These are phyloP conservation scores for Endoconidiophora laricicola DNA, from an alignment of 2,329 filamentous ascomycete genomes.

Conservation along the genomic window DNA sequence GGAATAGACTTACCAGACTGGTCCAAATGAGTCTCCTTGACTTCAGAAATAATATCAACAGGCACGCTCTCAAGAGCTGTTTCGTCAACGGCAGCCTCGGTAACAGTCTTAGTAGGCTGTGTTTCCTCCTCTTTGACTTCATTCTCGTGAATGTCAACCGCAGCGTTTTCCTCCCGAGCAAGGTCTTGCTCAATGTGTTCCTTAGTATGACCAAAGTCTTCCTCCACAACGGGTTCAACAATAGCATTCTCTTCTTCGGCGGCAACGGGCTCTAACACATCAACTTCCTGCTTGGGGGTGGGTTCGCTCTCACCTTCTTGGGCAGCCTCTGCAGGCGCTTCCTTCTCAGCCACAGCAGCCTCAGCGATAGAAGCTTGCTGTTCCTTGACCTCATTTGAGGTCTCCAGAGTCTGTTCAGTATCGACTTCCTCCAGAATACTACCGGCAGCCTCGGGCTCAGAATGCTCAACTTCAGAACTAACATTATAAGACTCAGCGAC, in stretches of 20 bases:
- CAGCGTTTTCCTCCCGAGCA: slow-evolving; percentile 1
- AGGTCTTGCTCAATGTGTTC: not conserved
- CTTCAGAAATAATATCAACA: not conserved
- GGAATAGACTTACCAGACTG: not conserved
- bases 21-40: not conserved
- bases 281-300: not conserved
- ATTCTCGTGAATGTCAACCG: not conserved
- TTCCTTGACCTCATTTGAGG: not conserved
- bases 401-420: slow-evolving; percentile 3
- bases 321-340: not conserved
- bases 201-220: not conserved
- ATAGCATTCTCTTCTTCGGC: slow-evolving; percentile 3
- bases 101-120: not conserved
- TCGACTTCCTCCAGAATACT: not conserved
- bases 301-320: slow-evolving; percentile 4
- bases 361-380: not conserved
- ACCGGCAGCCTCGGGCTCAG: not conserved
- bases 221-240: not conserved
- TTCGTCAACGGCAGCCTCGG: not conserved
- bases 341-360: not conserved
- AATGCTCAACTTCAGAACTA: not conserved
- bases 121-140: slow-evolving; percentile 2
- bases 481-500: not conserved
- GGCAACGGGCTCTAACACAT: not conserved
- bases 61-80: not conserved